Base-by-base conservation (phyloP, 768 basidiomycete genomes). In the Tephrocybe sp. region DNA sequence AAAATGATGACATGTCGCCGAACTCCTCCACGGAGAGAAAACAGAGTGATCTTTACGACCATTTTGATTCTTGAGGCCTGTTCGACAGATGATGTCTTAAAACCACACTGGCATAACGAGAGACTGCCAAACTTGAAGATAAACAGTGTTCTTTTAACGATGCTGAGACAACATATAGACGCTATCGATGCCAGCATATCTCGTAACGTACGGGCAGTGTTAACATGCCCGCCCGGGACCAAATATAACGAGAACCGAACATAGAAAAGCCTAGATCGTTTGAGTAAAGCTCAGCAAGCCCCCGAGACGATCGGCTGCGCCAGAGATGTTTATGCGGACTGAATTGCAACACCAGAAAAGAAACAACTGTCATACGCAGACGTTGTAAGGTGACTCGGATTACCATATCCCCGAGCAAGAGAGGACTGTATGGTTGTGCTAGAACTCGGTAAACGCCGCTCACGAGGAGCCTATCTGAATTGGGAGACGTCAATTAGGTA, bases 401-500 rank as follows among this genome's bases (percentile, higher is more conserved):
- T n/a, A 38, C 7, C 5, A 37, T 33, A 18, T 42, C 33, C 10
- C 43, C 49, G 40, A 45, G 25, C 30, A 37, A 3, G 24, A 45
- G 30, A 24, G 33, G 48, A 15, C 33, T 44, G 21, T 17, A 28
- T 39, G 43, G 12, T 26, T 20, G 15, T 21, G 25, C 3, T 15
- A 14, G 21, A 17, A 9, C 24, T 44, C 54, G 57, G 57, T 52
- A 51, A 59, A 44, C 49, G 21, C 54, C 55, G 49, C 47, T 26
- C 10, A 21, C 25, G 30, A 18, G 41, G 33, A 58, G 51, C 28
- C 25, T 55, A 50, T 42, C 40, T 46, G 45, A 55, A 38, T 32
- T 45, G 17, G 41, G 37, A 17, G 40, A 46, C 33, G 45, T 43
- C 45, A 51, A 49, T 54, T 39, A 46, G 42, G 20, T 34, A 33